A percentile compares a stretch with the other conserved stretches of the same genome.
These are phyloP conservation scores for Combretum micranthum DNA, from an alignment of 345 rosid genomes.

Conservation along the genomic window DNA sequence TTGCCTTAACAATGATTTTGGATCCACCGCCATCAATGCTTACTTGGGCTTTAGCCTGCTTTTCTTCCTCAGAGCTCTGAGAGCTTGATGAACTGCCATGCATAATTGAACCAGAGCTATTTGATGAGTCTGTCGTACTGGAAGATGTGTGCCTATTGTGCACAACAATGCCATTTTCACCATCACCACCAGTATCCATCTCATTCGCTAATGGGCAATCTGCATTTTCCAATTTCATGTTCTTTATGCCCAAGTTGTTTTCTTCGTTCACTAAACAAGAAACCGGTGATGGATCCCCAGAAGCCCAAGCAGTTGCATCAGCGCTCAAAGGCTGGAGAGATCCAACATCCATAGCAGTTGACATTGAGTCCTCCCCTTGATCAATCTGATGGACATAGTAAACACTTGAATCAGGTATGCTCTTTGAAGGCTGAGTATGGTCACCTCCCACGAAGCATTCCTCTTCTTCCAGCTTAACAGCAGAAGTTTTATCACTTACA, in stretches of 20 bases:
- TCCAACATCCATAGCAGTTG: conserved; percentile 18
- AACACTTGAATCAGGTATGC: conserved; percentile 10
- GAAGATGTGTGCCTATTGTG: conserved; percentile 41
- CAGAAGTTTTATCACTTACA: conserved; percentile 19
- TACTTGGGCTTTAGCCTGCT: conserved; percentile 24
- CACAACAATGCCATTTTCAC: conserved; percentile 32
- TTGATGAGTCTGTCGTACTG: conserved; percentile 64
- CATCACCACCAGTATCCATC: conserved; percentile 29
- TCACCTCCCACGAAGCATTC: conserved; percentile 19
- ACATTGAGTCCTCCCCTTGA: conserved; percentile 24
- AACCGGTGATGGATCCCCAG: conserved; percentile 18
- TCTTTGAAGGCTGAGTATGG: conserved; percentile 13
- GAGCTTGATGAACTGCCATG: conserved; percentile 51
- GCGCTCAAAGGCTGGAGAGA: conserved; percentile 13
- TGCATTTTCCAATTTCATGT: conserved; percentile 22
- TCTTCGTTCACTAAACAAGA: conserved; percentile 17
- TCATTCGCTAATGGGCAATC: conserved; percentile 24
- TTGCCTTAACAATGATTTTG: conserved; percentile 66
- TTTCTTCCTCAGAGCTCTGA: conserved; percentile 39
- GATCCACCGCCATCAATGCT: conserved; percentile 30
- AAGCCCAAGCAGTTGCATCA: conserved; percentile 26
- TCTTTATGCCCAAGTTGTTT: conserved; percentile 12
- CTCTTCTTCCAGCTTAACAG: conserved; percentile 52
- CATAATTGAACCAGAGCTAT: conserved; percentile 45
- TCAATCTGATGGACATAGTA: conserved; percentile 8